A percentile compares a stretch with the other conserved stretches of the same genome.
Evolutionary conservation across 129 eudicot genomes (phyloP).

Genomic region (Heracleum sosnowskyi): DNA sequence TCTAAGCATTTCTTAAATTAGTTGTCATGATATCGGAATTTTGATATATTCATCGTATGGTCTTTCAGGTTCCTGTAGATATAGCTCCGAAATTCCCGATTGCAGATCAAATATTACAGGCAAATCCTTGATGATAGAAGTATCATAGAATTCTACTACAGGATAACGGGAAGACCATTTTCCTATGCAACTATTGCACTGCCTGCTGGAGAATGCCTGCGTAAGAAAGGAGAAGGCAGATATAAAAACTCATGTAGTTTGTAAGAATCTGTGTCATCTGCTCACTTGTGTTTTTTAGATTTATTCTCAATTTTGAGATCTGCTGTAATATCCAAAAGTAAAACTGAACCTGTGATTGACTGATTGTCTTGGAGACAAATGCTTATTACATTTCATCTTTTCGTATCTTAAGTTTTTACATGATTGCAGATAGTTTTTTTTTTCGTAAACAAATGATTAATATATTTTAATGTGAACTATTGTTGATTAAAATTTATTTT

Average conservation of each 20-base stretch:
- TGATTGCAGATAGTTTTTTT: too few species aligned
- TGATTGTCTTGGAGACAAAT: too few species aligned
- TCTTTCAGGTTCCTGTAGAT: conserved; percentile 88
- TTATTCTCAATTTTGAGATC: neutral
- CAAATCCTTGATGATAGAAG: neutral
- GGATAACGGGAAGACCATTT: neutral
- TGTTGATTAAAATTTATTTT: too few species aligned
- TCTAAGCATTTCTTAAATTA: neutral
- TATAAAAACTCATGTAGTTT: neutral
- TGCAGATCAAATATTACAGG: conserved; percentile 38
- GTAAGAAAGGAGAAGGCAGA: neutral
- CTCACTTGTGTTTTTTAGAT: neutral
- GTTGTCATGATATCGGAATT: neutral
- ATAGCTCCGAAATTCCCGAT: conserved; percentile 66
- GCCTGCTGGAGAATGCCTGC: neutral
- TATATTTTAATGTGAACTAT: too few species aligned
- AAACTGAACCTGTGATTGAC: too few species aligned
- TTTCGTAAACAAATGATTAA: too few species aligned
- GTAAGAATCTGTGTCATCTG: neutral
- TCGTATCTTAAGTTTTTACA: too few species aligned
- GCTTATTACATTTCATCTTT: too few species aligned
- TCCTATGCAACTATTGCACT: neutral
- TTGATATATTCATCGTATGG: neutral
- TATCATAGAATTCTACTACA: neutral
- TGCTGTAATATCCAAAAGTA: neutral